A percentile compares a stretch with the other conserved stretches of the same genome.
Conservation (phyloP, 2,329 filamentous ascomycete species). For the Penicillium sp. region DNA sequence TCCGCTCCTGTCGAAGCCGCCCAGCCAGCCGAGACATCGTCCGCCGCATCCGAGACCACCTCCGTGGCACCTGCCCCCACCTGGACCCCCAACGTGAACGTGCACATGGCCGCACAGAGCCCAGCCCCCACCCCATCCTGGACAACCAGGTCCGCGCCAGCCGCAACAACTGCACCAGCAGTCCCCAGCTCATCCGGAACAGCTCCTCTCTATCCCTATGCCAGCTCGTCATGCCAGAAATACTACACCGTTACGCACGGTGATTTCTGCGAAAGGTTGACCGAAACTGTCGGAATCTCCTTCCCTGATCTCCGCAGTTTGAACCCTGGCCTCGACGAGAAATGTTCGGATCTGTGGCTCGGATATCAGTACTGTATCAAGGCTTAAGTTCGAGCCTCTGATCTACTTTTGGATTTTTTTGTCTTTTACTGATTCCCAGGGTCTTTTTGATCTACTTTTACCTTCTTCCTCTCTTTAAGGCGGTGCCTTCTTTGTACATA, state of each 20-base stretch:
- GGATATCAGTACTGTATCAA: conserved; percentile 31
- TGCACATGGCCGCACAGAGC: background rate
- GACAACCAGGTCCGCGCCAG: conserved; percentile 5
- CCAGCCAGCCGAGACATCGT: conserved; percentile 13
- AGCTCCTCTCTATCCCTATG: conserved; percentile 21
- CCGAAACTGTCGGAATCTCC: conserved; percentile 17
- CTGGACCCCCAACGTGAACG: background rate
- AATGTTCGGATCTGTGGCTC: conserved; percentile 30
- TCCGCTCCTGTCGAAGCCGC: background rate
- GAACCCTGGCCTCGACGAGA: conserved; percentile 26
- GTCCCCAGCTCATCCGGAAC: conserved; percentile 7
- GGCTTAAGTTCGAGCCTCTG: conserved; percentile 9
- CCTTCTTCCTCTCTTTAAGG: conserved; percentile 4
- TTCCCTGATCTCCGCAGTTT: conserved; percentile 19
- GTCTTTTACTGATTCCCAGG: background rate
- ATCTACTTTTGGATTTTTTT: background rate
- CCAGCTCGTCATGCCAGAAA: conserved; percentile 19
- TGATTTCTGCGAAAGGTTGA: conserved; percentile 27
- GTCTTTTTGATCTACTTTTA: background rate
- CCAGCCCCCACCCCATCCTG: conserved; percentile 2
- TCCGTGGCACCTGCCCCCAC: background rate
- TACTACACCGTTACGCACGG: conserved; percentile 20
- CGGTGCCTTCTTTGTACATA: conserved; percentile 10
- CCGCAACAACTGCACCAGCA: conserved; percentile 1
- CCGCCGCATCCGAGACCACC: background rate